A percentile compares a stretch with the other conserved stretches of the same genome.
Conservation (phyloP, 176 grass and related monocot genomes). For the Carex pumila region DNA sequence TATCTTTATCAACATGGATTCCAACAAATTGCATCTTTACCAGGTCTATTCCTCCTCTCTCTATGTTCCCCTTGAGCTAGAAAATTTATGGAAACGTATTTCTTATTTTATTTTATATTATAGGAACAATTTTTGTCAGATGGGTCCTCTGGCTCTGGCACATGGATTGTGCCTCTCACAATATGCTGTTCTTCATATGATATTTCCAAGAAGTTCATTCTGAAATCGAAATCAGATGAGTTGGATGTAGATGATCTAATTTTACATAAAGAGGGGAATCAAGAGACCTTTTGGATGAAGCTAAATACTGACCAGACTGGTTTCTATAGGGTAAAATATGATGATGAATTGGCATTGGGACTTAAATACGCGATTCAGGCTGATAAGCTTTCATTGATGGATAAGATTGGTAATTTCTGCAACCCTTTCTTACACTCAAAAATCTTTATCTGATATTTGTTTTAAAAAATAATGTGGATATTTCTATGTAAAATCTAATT, state of each 20-base stretch:
- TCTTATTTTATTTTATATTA: slow-evolving; percentile 1
- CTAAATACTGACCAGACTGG: slow-evolving; percentile 76
- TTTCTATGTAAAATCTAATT: slow-evolving; percentile 9
- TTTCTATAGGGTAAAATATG: slow-evolving; percentile 85
- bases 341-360: slow-evolving; percentile 54
- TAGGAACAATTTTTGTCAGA: slow-evolving; percentile 81
- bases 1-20: slow-evolving; percentile 45
- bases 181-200: slow-evolving; percentile 44
- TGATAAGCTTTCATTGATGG: slow-evolving; percentile 60
- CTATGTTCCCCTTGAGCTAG: background rate
- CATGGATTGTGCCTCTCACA: slow-evolving; percentile 79
- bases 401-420: slow-evolving; percentile 66
- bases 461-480: background rate
- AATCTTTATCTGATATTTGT: background rate
- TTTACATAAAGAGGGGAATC: slow-evolving; percentile 22
- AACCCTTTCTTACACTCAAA: background rate
- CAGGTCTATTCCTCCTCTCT: slow-evolving; percentile 39
- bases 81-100: background rate
- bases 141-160: slow-evolving; percentile 48
- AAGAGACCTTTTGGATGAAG: slow-evolving; percentile 66
- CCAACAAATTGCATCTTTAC: slow-evolving; percentile 50
- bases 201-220: slow-evolving; percentile 42
- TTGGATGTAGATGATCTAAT: slow-evolving; percentile 40
- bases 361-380: slow-evolving; percentile 61
- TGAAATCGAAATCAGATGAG: slow-evolving; percentile 59